Base-by-base conservation (phyloP, 1,139 yeast species). In the Torulaspora pretoriensis region DNA sequence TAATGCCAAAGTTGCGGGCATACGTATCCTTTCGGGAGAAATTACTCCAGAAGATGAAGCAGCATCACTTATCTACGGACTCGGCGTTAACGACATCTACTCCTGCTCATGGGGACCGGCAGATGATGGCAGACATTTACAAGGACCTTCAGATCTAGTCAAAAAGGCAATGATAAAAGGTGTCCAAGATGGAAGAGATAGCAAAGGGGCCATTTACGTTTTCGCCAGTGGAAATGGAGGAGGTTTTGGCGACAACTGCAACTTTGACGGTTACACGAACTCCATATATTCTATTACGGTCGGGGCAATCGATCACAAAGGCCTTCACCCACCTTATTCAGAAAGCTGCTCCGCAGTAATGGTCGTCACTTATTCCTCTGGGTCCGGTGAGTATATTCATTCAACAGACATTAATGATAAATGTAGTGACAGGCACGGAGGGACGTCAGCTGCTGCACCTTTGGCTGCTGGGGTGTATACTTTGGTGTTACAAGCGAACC, bases 31-130 rank as follows among this genome's bases (percentile, higher is more conserved):
- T 39, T 84, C 95, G 0, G 95, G 87, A 2, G 71, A 75, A 30
- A 77, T 94, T 41, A 80, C 94, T 3, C 73, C 87, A 3, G 95
- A 83, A 44, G 96, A 89, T 51, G 98, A 94, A 65, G 97, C 98
- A 0, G 78, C 85, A 1, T 86, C 97, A 0, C 70, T 94, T 72
- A 74, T 85, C 35, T 85, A 83, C 65, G 94, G 82, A 0, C 71
- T 84, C 57, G 90, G 87, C 49, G 73, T 75, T 8, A 92, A 92
- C 63, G 96, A 90, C 64, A 92, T 94, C 31, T 94, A 88, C 65
- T 87, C 96, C 3, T 94, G 99, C 65, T 88, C 96, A 3, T 94
- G 99, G 99, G 99, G 99, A 2, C 99, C 99, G 1, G 78, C 90
- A 1, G 99, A 94, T 64, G 86, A 90, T 63, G 99, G 98, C 0